A percentile compares a stretch with the other conserved stretches of the same genome.
Conservation (phyloP, 1,284 basidiomycete species). For the Gymnopus androsaceus region DNA sequence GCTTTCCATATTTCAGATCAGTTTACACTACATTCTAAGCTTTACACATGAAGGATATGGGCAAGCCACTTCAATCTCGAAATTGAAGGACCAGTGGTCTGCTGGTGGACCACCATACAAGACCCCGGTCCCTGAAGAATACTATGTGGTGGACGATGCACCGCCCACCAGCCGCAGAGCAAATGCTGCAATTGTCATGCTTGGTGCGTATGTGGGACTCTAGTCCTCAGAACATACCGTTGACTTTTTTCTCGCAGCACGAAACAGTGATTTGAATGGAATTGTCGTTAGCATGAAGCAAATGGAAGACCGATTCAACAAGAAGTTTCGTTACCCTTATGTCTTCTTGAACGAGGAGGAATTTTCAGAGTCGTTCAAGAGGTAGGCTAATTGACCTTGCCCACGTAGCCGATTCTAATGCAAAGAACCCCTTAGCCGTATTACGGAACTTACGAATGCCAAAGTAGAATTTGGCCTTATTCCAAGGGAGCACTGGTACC, state of each 20-base stretch:
- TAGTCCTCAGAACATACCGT: neutral
- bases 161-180: constrained; percentile 57
- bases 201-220: constrained; percentile 43
- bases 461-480: constrained; percentile 83
- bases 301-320: constrained; percentile 84
- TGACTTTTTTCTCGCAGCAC: constrained; percentile 40
- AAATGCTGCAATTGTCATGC: constrained; percentile 84
- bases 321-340: constrained; percentile 83
- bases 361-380: constrained; percentile 72
- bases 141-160: constrained; percentile 47
- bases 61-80: constrained; percentile 60
- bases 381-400: constrained; percentile 23
- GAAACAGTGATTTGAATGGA: constrained; percentile 79
- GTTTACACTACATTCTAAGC: constrained; percentile 71
- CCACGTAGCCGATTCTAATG: constrained; percentile 12
- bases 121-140: constrained; percentile 54
- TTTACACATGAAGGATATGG: constrained; percentile 73
- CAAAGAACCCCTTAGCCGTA: constrained; percentile 46
- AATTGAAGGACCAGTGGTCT: constrained; percentile 49
- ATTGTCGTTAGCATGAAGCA: constrained; percentile 77
- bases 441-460: constrained; percentile 65
- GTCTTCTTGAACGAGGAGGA: constrained; percentile 84
- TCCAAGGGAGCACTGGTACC: constrained; percentile 80
- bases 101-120: constrained; percentile 51
- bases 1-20: constrained; percentile 45